Conservation (phyloP, 139 green algal genomes). For the Pseudopediastrum boryanum region DNA sequence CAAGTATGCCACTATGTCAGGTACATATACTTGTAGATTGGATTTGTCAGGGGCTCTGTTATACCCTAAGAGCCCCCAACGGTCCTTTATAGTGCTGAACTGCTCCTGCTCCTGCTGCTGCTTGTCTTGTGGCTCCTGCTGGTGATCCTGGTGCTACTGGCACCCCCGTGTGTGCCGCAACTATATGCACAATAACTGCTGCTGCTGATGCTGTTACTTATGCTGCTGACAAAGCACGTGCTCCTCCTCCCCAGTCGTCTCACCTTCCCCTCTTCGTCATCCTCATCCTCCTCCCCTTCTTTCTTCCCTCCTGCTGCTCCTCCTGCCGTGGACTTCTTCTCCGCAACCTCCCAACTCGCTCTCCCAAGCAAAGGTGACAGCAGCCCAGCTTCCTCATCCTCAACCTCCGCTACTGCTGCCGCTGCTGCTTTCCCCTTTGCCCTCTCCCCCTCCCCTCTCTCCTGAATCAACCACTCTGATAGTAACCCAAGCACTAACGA, state of each 20-base stretch:
- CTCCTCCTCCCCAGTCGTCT: not conserved
- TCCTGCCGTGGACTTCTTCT: conserved; percentile 23
- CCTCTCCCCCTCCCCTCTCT: conserved; percentile 19
- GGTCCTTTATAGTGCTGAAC: too few species aligned
- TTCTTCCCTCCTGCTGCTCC: too few species aligned
- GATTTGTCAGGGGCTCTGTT: too few species aligned
- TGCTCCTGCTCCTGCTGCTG: too few species aligned
- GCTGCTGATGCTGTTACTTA: not conserved
- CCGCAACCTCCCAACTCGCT: conserved; percentile 24
- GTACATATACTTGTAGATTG: too few species aligned
- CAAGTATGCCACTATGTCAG: too few species aligned
- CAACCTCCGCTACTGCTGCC: not conserved
- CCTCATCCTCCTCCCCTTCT: not conserved
- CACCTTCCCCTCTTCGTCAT: not conserved
- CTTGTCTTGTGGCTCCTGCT: too few species aligned
- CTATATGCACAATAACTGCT: too few species aligned
- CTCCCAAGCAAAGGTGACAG: conserved; percentile 13
- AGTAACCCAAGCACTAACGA: not conserved
- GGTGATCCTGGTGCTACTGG: too few species aligned
- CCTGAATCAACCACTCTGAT: not conserved
- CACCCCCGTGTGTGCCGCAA: too few species aligned
- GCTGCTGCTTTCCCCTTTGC: not conserved
- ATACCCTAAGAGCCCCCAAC: too few species aligned
- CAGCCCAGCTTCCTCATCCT: too few species aligned
- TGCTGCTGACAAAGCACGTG: not conserved